Evolutionary conservation across 805 yeast genomes (phyloP).

Genomic region (Wickerhamomyces xylosicus): DNA sequence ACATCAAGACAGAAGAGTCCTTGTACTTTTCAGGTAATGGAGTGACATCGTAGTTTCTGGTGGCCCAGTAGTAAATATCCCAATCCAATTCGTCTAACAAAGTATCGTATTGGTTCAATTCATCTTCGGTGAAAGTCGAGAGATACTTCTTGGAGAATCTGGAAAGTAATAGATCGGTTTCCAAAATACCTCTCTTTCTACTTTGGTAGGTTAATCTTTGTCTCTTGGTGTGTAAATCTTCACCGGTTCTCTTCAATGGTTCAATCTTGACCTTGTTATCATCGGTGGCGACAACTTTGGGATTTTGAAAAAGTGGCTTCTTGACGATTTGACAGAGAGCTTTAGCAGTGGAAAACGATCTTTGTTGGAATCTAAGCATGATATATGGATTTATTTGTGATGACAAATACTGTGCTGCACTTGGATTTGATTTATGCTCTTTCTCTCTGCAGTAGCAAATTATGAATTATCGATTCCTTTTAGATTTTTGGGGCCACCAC

Average conservation of each 20-base stretch:
- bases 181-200: slow-evolving; percentile 90
- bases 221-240: slow-evolving; percentile 59
- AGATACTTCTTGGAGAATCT: slow-evolving; percentile 77
- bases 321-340: slow-evolving; percentile 4
- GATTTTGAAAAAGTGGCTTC: slow-evolving; percentile 6
- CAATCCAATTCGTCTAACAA: slow-evolving; percentile 93
- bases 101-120: slow-evolving; percentile 77
- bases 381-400: too few relatives aligned
- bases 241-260: slow-evolving; percentile 73
- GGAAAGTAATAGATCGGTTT: slow-evolving; percentile 78
- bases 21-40: slow-evolving; percentile 88
- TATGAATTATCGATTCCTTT: too few relatives aligned
- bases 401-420: too few relatives aligned
- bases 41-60: slow-evolving; percentile 67
- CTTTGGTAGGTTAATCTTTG: slow-evolving; percentile 89
- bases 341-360: slow-evolving; percentile 2
- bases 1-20: slow-evolving; percentile 47
- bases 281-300: slow-evolving; percentile 14
- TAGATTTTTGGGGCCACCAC: too few relatives aligned
- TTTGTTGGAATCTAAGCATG: slow-evolving; percentile 2
- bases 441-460: too few relatives aligned
- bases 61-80: slow-evolving; percentile 99
- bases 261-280: slow-evolving; percentile 35
- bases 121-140: slow-evolving; percentile 42
- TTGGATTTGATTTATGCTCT: too few relatives aligned